Conservation (phyloP, 345 rosid species). For the Alliaria petiolata region DNA sequence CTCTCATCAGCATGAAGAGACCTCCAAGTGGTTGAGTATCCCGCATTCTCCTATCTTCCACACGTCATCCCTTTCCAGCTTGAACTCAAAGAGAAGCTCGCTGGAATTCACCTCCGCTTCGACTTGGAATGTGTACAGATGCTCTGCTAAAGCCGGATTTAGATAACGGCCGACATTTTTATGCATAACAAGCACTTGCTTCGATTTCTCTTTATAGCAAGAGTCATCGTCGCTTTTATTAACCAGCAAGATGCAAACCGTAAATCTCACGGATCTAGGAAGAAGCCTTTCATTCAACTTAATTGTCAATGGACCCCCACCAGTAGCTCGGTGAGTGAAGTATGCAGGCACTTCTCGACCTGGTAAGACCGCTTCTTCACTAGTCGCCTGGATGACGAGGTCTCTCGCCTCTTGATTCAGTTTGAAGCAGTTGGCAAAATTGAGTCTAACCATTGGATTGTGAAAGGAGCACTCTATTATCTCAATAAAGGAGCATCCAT, state of each 20-base stretch:
- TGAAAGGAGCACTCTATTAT: background rate
- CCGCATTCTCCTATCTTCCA: background rate
- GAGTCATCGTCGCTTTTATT: background rate
- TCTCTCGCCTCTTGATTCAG: slow-evolving; percentile 1
- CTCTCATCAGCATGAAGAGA: background rate
- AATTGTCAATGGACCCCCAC: background rate
- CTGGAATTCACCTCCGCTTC: background rate
- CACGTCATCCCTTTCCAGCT: background rate
- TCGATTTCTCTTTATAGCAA: background rate
- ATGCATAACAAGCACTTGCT: background rate
- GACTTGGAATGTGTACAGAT: background rate
- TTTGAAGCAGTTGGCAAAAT: background rate
- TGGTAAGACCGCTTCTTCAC: background rate
- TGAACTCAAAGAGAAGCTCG: background rate
- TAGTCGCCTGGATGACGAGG: background rate
- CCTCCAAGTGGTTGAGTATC: background rate
- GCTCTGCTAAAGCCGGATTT: background rate
- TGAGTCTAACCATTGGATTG: background rate
- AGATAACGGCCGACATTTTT: background rate
- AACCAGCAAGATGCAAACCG: background rate
- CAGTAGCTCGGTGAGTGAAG: background rate
- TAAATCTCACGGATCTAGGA: background rate
- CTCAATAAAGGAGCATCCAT: background rate
- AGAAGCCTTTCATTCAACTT: background rate
- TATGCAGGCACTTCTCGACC: background rate